Evolutionary conservation across 345 rosid genomes (phyloP).

Genomic region (Gossypium longicalyx): DNA sequence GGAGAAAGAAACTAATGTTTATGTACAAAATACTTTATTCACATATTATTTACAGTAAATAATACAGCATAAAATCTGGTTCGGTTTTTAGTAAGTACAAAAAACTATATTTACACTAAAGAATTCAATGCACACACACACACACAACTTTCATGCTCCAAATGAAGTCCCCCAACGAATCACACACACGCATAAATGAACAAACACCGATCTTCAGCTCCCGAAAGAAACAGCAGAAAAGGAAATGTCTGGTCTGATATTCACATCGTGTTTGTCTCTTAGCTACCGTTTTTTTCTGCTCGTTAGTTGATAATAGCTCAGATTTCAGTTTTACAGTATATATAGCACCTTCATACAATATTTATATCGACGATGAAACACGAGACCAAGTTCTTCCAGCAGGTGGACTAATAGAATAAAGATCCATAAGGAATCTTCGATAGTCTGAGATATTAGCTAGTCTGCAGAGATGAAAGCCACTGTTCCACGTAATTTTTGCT

Average conservation of each 20-base stretch:
- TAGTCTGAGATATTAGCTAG: slow-evolving; percentile 20
- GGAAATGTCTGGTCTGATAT: not conserved
- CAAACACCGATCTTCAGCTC: not conserved
- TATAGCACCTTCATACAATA: slow-evolving; percentile 10
- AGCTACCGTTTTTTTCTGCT: not conserved
- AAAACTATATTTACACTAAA: slow-evolving; percentile 26
- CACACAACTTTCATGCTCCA: not conserved
- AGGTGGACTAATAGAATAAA: slow-evolving; percentile 6
- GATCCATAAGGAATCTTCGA: slow-evolving; percentile 6
- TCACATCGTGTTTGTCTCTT: not conserved
- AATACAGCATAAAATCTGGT: not conserved
- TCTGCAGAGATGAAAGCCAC: not conserved
- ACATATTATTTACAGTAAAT: slow-evolving; percentile 23
- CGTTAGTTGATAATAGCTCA: not conserved
- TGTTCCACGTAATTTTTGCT: not conserved
- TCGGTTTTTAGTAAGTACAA: slow-evolving; percentile 16
- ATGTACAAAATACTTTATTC: slow-evolving; percentile 10
- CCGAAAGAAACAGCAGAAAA: not conserved
- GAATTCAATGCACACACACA: slow-evolving; percentile 23
- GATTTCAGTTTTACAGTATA: not conserved
- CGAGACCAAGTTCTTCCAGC: slow-evolving; percentile 14
- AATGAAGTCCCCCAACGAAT: not conserved
- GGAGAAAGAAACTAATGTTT: not conserved
- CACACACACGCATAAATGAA: slow-evolving; percentile 1
- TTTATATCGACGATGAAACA: not conserved